These are phyloP conservation scores for Chaetothyriales sp. DNA, from an alignment of 2,329 filamentous ascomycete species.

Conservation along the genomic window DNA sequence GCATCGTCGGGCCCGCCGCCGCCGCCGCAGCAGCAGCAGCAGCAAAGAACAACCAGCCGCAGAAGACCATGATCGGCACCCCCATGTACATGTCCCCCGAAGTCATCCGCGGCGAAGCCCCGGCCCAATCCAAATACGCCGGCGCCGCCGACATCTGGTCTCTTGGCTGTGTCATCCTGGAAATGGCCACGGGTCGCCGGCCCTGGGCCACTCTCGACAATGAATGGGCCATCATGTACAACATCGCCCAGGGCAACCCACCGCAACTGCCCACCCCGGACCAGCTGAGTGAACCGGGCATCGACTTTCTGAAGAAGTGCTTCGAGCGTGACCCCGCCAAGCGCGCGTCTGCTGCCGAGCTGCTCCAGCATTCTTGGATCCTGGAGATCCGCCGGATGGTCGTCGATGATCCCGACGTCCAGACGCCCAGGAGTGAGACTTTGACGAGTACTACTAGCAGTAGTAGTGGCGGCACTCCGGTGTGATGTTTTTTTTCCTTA, in stretches of 20 bases:
- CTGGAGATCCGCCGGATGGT: conserved; percentile 36
- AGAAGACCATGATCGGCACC: conserved; percentile 91
- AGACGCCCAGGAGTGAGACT: neutral
- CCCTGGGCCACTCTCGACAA: conserved; percentile 96
- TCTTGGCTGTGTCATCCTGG: conserved; percentile 85
- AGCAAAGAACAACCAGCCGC: conserved; percentile 35
- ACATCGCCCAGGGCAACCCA: conserved; percentile 92
- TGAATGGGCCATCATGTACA: conserved; percentile 99
- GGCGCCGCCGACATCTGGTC: conserved; percentile 94
- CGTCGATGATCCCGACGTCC: conserved; percentile 21
- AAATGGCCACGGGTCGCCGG: conserved; percentile 89
- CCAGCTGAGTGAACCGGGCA: conserved; percentile 68
- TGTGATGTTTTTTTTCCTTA: no score
- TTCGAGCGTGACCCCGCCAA: conserved; percentile 72
- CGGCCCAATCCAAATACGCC: conserved; percentile 20
- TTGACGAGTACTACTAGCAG: neutral
- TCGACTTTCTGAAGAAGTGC: conserved; percentile 79
- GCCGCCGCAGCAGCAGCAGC: conserved; percentile 18
- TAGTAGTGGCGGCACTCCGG: no score
- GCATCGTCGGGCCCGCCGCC: conserved; percentile 8
- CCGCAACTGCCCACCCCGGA: conserved; percentile 70
- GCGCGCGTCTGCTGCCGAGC: conserved; percentile 68
- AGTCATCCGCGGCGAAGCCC: conserved; percentile 79
- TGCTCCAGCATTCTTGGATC: conserved; percentile 90
- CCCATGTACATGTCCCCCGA: conserved; percentile 99